Percentiles rank a stretch among this genome's conserved stretches.
Evolutionary conservation across 345 rosid species (phyloP).

Genomic region (Arabis alpina): DNA sequence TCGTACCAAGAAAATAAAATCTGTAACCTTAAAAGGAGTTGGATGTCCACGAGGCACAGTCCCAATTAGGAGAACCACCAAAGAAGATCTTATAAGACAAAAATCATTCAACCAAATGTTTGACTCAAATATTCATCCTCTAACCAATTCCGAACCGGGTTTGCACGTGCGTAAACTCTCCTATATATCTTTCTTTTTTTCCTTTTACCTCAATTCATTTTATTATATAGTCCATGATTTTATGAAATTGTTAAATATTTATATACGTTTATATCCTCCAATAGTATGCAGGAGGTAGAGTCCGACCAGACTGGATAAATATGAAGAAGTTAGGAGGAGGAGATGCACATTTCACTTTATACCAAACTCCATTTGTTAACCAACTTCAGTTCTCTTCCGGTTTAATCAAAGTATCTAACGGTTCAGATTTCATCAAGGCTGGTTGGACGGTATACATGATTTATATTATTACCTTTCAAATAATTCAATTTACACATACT

Average conservation of each 20-base stretch:
- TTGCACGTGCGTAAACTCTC: conserved; percentile 28
- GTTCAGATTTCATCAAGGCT: conserved; percentile 36
- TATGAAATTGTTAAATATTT: too few relatives aligned
- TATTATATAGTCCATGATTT: too few relatives aligned
- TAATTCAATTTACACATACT: background rate
- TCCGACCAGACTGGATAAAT: background rate
- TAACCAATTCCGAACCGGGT: conserved; percentile 22
- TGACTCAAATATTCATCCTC: conserved; percentile 17
- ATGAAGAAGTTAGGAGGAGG: conserved; percentile 12
- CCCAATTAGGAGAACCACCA: conserved; percentile 43
- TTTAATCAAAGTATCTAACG: conserved; percentile 35
- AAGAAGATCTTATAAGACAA: conserved; percentile 42
- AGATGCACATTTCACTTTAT: conserved; percentile 5
- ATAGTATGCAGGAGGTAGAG: conserved; percentile 30
- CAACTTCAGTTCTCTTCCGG: conserved; percentile 27
- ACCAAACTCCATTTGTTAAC: conserved; percentile 29
- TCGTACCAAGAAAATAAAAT: background rate
- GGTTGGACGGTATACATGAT: conserved; percentile 35
- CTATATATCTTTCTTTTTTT: background rate
- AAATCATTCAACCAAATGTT: conserved; percentile 23
- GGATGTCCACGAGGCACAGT: conserved; percentile 51
- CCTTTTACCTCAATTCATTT: too few relatives aligned
- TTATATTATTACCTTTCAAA: background rate
- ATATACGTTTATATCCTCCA: too few relatives aligned
- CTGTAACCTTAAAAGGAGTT: background rate